Evolutionary conservation across 164 flowering plant species (phyloP).

Genomic region (Vitis cinerea): DNA sequence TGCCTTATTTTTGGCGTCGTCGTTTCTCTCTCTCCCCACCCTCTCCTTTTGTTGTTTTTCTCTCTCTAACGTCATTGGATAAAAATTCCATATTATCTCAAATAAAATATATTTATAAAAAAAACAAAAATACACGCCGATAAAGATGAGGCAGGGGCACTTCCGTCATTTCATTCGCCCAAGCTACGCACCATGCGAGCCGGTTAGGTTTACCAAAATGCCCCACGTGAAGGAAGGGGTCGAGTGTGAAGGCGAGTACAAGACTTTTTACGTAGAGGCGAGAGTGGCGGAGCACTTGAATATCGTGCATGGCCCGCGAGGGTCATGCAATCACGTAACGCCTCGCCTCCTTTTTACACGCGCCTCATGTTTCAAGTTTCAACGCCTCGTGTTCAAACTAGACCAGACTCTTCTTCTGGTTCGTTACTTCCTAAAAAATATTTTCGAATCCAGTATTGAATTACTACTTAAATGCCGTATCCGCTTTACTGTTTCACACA

Average conservation of each 20-base stretch:
- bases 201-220: background rate
- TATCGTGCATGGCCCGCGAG: conserved; percentile 28
- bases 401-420: too few relatives aligned
- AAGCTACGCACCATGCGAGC: too few relatives aligned
- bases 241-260: background rate
- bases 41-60: conserved; percentile 5
- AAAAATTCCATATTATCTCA: conserved; percentile 9
- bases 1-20: conserved; percentile 21
- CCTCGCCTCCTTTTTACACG: conserved; percentile 3
- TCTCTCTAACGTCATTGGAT: conserved; percentile 2
- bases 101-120: background rate
- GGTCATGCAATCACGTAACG: conserved; percentile 37
- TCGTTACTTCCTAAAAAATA: too few relatives aligned
- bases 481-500: too few relatives aligned
- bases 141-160: background rate
- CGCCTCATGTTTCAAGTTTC: background rate
- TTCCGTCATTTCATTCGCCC: background rate
- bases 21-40: conserved; percentile 7
- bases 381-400: too few relatives aligned
- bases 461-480: too few relatives aligned
- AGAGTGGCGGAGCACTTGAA: background rate
- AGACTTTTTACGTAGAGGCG: background rate
- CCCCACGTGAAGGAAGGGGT: conserved; percentile 9
- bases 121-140: too few relatives aligned
- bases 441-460: too few relatives aligned